phyloP scores from a whole-genome alignment of 495 filamentous ascomycete species.

The Astrothelium subdiscretum region DNA sequence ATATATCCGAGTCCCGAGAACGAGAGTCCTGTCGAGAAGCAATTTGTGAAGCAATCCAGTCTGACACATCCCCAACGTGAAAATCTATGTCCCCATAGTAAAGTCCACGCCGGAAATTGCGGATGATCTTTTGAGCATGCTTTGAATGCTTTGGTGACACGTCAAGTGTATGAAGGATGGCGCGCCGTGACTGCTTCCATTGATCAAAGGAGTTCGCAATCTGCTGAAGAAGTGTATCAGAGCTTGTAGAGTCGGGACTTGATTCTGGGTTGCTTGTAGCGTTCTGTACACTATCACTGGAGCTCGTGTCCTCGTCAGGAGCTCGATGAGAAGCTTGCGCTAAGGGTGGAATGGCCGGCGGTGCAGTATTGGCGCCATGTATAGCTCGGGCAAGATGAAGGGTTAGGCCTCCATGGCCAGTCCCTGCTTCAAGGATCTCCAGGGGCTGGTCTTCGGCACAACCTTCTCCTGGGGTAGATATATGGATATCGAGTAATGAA shows the following conservation, averaged over 20 bases:
- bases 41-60: conserved; percentile 48
- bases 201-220: conserved; percentile 11
- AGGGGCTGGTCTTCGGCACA: conserved; percentile 26
- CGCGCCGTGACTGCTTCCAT: conserved; percentile 44
- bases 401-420: conserved; percentile 66
- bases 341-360: background rate
- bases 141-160: conserved; percentile 43
- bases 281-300: conserved; percentile 4
- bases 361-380: conserved; percentile 54
- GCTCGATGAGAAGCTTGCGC: conserved; percentile 13
- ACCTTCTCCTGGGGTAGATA: conserved; percentile 26
- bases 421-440: conserved; percentile 73
- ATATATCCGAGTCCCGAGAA: background rate
- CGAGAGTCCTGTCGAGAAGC: background rate
- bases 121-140: conserved; percentile 48
- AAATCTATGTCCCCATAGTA: conserved; percentile 60
- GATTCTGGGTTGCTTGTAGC: conserved; percentile 11
- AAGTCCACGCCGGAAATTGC: conserved; percentile 55
- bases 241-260: conserved; percentile 14
- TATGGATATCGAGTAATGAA: conserved; percentile 61
- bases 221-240: background rate
- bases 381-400: conserved; percentile 62
- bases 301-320: conserved; percentile 2
- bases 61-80: conserved; percentile 50
- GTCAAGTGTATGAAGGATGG: conserved; percentile 63